Evolutionary conservation across 2,329 filamentous ascomycete genomes (phyloP), one percentile per base, ranked within the genome.

Genomic region (Penicillium vulpinum): DNA sequence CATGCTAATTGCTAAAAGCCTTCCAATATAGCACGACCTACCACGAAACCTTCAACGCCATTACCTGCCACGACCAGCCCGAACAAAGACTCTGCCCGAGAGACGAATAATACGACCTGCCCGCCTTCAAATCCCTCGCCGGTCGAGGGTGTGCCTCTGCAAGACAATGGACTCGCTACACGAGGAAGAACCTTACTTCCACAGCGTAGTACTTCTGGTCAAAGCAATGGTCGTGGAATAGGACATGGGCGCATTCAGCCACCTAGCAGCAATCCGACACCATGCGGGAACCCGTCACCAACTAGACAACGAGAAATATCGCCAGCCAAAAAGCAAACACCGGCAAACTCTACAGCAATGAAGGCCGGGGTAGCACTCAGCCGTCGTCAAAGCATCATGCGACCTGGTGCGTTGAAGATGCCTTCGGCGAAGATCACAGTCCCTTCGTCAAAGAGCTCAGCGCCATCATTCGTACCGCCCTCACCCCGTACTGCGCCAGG

Each of bases 181-280:
- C 67, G 62, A n/a, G 64, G 60, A 36, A 71, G 69, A 56, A 75
- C 69, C 21, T 61, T 71, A 9, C 62, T 75, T 9, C 70, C 71
- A 4, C 71, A 73, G 45, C 63, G 68, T 38, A 67, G 66, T 43
- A 61, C 59, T 18, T 51, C 5, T 24, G 4, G 60, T 2, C 66
- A 62, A 39, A 63, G 65, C 35, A 64, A 68, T 51, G 59, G 43
- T 21, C 60, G 55, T 43, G 48, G 49, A 36, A 56, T 29, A 55
- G 48, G 55, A 41, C 47, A 59, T 48, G 33, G 49, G 18, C 70
- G 65, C 39, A 41, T 60, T 9, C 68, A 63, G 40, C 56, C 57
- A 35, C 46, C 58, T n/a, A 62, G 67, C 16, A 64, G 50, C 39
- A 63, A 56, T 26, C 51, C 56, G 38, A 55, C 33, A n/a, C 41